These are phyloP conservation scores for Ophiocordyceps camponoti-rufipedis DNA, from an alignment of 2,329 filamentous ascomycete species.

Conservation along the genomic window DNA sequence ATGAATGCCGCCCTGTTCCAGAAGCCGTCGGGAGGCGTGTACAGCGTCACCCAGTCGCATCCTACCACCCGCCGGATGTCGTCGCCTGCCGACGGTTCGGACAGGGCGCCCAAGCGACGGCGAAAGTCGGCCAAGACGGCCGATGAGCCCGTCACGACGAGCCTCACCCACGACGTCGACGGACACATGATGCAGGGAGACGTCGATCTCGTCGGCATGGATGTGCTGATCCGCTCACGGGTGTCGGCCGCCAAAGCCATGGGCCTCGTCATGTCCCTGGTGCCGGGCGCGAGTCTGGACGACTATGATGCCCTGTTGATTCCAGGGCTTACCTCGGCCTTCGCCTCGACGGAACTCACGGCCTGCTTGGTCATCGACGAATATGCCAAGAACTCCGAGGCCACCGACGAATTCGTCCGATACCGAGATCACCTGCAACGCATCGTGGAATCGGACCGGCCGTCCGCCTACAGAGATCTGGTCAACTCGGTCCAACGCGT, in stretches of 20 bases:
- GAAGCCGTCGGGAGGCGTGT: slow-evolving; percentile 78
- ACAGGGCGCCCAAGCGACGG: slow-evolving; percentile 55
- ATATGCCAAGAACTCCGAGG: slow-evolving; percentile 46
- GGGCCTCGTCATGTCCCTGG: slow-evolving; percentile 62
- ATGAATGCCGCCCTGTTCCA: slow-evolving; percentile 85
- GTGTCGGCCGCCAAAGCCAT: slow-evolving; percentile 76
- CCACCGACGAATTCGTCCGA: slow-evolving; percentile 22
- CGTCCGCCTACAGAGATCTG: slow-evolving; percentile 71
- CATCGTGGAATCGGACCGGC: slow-evolving; percentile 68
- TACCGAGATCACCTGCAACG: slow-evolving; percentile 50
- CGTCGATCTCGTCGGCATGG: slow-evolving; percentile 80
- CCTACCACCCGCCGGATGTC: slow-evolving; percentile 26
- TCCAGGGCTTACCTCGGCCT: slow-evolving; percentile 50
- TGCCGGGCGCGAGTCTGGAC: slow-evolving; percentile 45
- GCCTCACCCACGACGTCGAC: slow-evolving; percentile 85
- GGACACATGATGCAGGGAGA: slow-evolving; percentile 97
- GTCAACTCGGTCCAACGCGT: slow-evolving; percentile 80
- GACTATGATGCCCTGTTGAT: slow-evolving; percentile 48
- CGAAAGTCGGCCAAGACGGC: slow-evolving; percentile 68
- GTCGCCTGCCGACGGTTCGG: slow-evolving; percentile 29
- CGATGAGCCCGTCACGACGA: slow-evolving; percentile 40
- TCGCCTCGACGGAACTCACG: slow-evolving; percentile 72
- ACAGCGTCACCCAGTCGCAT: slow-evolving; percentile 30
- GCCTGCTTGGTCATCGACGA: slow-evolving; percentile 76
- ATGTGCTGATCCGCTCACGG: slow-evolving; percentile 74